A percentile compares a stretch with the other conserved stretches of the same genome.
These are phyloP conservation scores for Candida khao-thaluensis DNA, from an alignment of 805 yeast genomes.

Conservation along the genomic window DNA sequence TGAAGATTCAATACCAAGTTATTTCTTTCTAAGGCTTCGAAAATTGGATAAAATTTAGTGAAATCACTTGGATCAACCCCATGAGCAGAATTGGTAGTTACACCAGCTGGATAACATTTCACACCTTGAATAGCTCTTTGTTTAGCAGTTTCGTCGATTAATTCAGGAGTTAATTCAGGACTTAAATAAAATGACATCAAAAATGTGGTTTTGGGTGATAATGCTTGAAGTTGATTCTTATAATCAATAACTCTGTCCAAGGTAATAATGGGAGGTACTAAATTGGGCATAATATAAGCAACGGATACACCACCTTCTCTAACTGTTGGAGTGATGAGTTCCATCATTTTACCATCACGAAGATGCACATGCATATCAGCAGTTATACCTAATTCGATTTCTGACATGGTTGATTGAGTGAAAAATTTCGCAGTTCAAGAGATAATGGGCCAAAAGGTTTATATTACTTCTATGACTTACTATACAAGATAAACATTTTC, in stretches of 20 bases:
- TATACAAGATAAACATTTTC: no score
- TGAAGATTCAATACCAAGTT: slow-evolving; percentile 82
- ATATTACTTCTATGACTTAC: no score
- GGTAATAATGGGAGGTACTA: slow-evolving; percentile 87
- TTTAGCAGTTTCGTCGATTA: slow-evolving; percentile 75
- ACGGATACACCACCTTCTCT: slow-evolving; percentile 87
- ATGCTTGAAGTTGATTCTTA: slow-evolving; percentile 55
- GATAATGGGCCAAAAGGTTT: no score
- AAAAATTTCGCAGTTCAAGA: not conserved
- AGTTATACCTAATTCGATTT: slow-evolving; percentile 61
- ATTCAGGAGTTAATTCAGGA: slow-evolving; percentile 78
- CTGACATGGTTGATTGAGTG: slow-evolving; percentile 4
- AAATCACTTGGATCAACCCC: slow-evolving; percentile 96
- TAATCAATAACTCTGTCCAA: slow-evolving; percentile 70
- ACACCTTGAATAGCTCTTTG: slow-evolving; percentile 75
- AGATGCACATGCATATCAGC: slow-evolving; percentile 97
- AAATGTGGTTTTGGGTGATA: slow-evolving; percentile 82
- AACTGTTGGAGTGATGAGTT: slow-evolving; percentile 85
- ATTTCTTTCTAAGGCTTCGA: slow-evolving; percentile 81
- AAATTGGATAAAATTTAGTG: slow-evolving; percentile 82
- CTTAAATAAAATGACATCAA: slow-evolving; percentile 87
- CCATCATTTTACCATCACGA: slow-evolving; percentile 93
- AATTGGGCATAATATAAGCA: slow-evolving; percentile 94
- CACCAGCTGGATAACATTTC: slow-evolving; percentile 98
- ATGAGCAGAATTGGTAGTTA: slow-evolving; percentile 90